These are phyloP conservation scores for Dactylella cylindrospora DNA, from an alignment of 2,329 filamentous ascomycete species.

Conservation along the genomic window DNA sequence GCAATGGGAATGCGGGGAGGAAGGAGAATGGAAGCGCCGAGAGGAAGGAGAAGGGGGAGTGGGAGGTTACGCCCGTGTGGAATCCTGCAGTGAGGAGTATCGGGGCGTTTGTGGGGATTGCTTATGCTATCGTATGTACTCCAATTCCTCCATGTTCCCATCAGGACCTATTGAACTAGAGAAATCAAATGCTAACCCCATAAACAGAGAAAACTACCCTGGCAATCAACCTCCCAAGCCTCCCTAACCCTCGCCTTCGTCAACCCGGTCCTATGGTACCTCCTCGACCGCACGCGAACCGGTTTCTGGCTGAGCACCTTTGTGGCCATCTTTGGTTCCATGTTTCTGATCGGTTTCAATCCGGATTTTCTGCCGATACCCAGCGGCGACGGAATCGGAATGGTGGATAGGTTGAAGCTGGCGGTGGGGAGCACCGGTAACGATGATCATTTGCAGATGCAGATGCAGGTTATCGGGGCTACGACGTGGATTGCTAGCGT, in stretches of 20 bases:
- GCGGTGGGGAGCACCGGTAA: conserved; percentile 52
- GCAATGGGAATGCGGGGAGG: conserved; percentile 36
- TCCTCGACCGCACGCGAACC: conserved; percentile 84
- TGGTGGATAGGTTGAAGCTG: conserved; percentile 48
- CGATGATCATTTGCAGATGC: conserved; percentile 63
- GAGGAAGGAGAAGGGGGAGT: conserved; percentile 50
- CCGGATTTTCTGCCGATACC: conserved; percentile 76
- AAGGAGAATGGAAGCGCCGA: conserved; percentile 49
- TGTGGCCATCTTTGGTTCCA: conserved; percentile 73
- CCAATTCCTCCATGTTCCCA: conserved; percentile 4
- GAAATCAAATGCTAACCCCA: not conserved
- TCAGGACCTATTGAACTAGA: not conserved
- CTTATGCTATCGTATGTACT: conserved; percentile 75
- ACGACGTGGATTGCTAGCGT: conserved; percentile 91
- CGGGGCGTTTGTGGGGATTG: conserved; percentile 71
- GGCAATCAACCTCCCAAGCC: conserved; percentile 92
- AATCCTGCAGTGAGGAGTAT: conserved; percentile 69
- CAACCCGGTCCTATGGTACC: conserved; percentile 93
- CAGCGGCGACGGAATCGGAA: conserved; percentile 50
- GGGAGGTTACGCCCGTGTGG: conserved; percentile 66
- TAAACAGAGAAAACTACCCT: conserved; percentile 76
- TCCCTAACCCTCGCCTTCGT: conserved; percentile 84
- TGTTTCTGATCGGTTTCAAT: conserved; percentile 71
- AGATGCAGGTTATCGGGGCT: conserved; percentile 67
- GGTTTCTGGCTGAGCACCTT: conserved; percentile 77